Evolutionary conservation across 768 basidiomycete genomes (phyloP), one percentile per base, ranked within the genome.

Genomic region (Hypsizygus marmoreus): DNA sequence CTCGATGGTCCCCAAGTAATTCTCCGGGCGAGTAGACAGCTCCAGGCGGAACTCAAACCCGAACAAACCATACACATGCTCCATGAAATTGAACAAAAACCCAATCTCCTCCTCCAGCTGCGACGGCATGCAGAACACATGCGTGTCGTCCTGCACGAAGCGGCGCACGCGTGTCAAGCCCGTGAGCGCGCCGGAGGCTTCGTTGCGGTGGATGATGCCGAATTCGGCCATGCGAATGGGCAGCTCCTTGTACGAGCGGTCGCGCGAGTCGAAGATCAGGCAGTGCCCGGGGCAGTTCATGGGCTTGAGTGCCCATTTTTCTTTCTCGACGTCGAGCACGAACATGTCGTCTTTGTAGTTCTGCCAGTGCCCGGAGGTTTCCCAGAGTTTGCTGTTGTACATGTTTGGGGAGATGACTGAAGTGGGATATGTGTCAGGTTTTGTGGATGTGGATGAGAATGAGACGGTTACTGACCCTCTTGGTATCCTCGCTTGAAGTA

Each of bases 241-340:
- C 11, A 98, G 77, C 66, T 99, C 97, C 64, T 86, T 89, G 73
- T 98, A 97, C 50, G 84, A 87, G 51, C 97, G 83, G 65, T 97
- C 95, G 47, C 91, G 79, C 19, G 90, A 88, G 68, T 93, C 95
- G 61, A 98, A 99, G 56, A 99, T 91, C 39, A 98, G 67, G 66
- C 91, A 94, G 65, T 98, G 97, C 4, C 95, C 95, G 0, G 91
- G 97, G 72, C 97, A 98, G 68, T 99, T 99, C 97, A 99, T 99
- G 14, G 97, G 97, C 70, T 98, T 97, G 48, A 98, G 76, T 0
- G 80, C 95, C 82, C 92, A 99, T 61, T 81, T 81, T 70, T 97
- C 94, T 72, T 98, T 97, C 69, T 99, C 97, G 45, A 97, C 70
- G 46, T 95, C 89, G 47, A 98, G 83, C 34, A 76, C 66, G 72